phyloP scores from a whole-genome alignment of 495 filamentous ascomycete genomes.

The Aspergillus olivimuriae region DNA sequence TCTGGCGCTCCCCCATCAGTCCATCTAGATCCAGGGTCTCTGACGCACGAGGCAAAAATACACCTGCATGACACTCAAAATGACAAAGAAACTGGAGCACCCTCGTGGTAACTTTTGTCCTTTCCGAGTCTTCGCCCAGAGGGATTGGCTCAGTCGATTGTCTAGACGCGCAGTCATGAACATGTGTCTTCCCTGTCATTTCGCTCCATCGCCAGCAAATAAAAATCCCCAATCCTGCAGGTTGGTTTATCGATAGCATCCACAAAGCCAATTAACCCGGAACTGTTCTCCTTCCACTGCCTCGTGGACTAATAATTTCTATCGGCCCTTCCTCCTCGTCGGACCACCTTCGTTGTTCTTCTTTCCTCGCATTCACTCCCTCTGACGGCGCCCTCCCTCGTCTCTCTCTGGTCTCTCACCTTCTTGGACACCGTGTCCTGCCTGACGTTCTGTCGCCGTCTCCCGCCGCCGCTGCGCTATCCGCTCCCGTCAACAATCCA shows the following conservation, averaged over 20 bases:
- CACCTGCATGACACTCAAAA: conserved; percentile 31
- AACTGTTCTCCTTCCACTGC: conserved; percentile 8
- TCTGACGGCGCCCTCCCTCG: no score
- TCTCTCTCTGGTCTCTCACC: no score
- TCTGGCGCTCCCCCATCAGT: conserved; percentile 19
- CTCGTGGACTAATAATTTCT: not conserved
- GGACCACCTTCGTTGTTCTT: no score
- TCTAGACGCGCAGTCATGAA: conserved; percentile 15
- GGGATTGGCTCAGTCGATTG: conserved; percentile 17
- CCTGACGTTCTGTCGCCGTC: no score
- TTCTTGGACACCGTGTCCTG: no score
- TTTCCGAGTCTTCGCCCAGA: no score
- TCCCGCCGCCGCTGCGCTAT: no score
- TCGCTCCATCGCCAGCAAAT: conserved; percentile 14
- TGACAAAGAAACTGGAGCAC: conserved; percentile 23
- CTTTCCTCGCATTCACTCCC: no score
- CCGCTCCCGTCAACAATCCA: no score
- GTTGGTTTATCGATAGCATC: conserved; percentile 8
- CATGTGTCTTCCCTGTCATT: conserved; percentile 22
- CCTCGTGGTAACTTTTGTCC: no score
- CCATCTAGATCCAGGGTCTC: conserved; percentile 32
- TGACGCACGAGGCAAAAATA: conserved; percentile 31
- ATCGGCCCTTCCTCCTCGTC: conserved; percentile 5
- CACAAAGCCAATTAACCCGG: conserved; percentile 11
- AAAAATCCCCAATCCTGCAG: conserved; percentile 19